Evolutionary conservation across 2,329 filamentous ascomycete genomes (phyloP).

Genomic region (Ilyonectria robusta): DNA sequence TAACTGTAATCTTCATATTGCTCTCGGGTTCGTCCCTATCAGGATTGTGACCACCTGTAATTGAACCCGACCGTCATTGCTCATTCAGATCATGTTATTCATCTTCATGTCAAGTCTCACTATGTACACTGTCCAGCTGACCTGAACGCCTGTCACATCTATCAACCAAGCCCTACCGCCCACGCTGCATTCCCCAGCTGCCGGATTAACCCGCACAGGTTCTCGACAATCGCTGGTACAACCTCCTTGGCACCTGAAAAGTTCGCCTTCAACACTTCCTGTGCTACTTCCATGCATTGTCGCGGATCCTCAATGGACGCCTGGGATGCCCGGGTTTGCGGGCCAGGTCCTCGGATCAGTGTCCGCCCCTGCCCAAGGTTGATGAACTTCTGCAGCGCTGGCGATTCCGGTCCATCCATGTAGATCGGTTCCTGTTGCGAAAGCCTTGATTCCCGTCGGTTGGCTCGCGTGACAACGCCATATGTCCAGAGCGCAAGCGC

Average conservation of each 20-base stretch:
- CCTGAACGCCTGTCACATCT: not conserved
- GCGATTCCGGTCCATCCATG: slow-evolving; percentile 70
- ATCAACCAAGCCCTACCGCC: slow-evolving; percentile 53
- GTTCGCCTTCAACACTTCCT: slow-evolving; percentile 70
- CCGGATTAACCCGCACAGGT: slow-evolving; percentile 74
- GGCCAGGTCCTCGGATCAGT: slow-evolving; percentile 58
- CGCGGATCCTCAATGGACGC: slow-evolving; percentile 68
- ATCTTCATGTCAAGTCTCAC: not conserved
- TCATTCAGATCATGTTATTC: not conserved
- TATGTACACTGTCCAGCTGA: not conserved
- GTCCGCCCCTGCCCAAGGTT: slow-evolving; percentile 68
- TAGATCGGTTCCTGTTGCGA: slow-evolving; percentile 61
- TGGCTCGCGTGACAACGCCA: slow-evolving; percentile 68
- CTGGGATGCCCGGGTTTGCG: slow-evolving; percentile 49
- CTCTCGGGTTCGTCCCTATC: not conserved
- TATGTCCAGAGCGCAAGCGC: slow-evolving; percentile 79
- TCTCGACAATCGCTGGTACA: slow-evolving; percentile 75
- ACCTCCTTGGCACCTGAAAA: slow-evolving; percentile 59
- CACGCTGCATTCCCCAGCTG: slow-evolving; percentile 69
- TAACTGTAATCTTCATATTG: not conserved
- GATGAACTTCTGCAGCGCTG: slow-evolving; percentile 70
- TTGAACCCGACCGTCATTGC: not conserved
- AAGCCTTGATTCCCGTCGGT: slow-evolving; percentile 49
- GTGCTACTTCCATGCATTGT: slow-evolving; percentile 70
- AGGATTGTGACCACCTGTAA: not conserved